Evolutionary conservation across 2,329 filamentous ascomycete genomes (phyloP), one percentile per base, ranked within the genome.

Genomic region (Hymenoscyphus albidus): DNA sequence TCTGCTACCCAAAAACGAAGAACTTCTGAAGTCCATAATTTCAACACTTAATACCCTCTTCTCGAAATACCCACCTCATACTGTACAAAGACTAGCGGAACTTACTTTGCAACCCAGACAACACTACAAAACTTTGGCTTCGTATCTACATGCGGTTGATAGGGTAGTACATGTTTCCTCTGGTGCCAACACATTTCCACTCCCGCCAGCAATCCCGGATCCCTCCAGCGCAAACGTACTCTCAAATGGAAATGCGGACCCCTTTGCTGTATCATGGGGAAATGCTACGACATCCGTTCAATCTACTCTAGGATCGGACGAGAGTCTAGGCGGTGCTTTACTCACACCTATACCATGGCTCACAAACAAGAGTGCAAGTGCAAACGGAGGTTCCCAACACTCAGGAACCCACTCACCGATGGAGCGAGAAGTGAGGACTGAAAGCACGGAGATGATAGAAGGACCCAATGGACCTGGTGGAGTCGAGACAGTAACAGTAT

Each of bases 331-430:
- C 27, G 95, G 95, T 6, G 95, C 95, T 0, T 81, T 97, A 18
- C 81, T 99, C 59, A 98, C 94, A 0, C 95, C 94, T 0, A 98
- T 99, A 64, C 91, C 93, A 0, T 99, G 95, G 95, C 80, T 98
- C 60, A 82, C 78, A 32, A 77, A 79, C 51, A 74, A 64, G 76
- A 77, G 70, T 9, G 44, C 18, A 16, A 64, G 70, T 12, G 44
- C 18, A 16, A 64, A 66, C 70, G 71, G 77, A 64, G 73, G 76
- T 65, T 58, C 54, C 18, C 51, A 62, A 44, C 59, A 62, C 12
- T 62, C 59, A 13, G 69, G 73, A 40, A 63, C 63, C 44, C 39
- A 77, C 76, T 67, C 76, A 77, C 54, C 80, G 80, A 64, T 84
- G 14, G 85, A 88, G 72, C 80, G 80, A 22, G 86, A 89, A 71